A percentile compares a stretch with the other conserved stretches of the same genome.
Evolutionary conservation across 768 basidiomycete species (phyloP).

Genomic region (Melanogaster broomeanus): DNA sequence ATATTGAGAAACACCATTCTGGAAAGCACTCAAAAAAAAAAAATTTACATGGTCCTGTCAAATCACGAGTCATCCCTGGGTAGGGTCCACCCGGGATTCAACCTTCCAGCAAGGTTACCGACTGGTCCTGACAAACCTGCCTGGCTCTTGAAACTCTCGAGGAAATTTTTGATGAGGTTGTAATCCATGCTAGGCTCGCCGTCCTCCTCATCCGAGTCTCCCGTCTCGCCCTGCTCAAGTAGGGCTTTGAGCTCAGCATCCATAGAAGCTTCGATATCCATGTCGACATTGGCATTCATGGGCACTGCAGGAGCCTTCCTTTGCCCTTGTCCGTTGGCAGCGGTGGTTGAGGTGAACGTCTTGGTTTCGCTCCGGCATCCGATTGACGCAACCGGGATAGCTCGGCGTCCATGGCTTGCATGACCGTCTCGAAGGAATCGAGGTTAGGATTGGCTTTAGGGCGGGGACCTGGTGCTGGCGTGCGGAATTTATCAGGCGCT

Average conservation of each 20-base stretch:
- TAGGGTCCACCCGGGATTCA: conserved; percentile 74
- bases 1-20: too few relatives aligned
- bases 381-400: conserved; percentile 50
- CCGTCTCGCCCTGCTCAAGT: conserved; percentile 48
- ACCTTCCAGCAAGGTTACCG: conserved; percentile 81
- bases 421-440: conserved; percentile 93
- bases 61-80: conserved; percentile 63
- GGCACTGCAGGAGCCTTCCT: conserved; percentile 33
- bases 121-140: conserved; percentile 90
- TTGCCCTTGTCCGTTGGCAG: conserved; percentile 49
- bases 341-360: conserved; percentile 4
- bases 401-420: conserved; percentile 93
- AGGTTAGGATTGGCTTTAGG: conserved; percentile 66
- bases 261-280: conserved; percentile 85
- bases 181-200: conserved; percentile 68
- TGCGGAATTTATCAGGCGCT: conserved; percentile 8
- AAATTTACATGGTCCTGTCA: too few relatives aligned
- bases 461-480: conserved; percentile 36
- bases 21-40: too few relatives aligned
- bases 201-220: conserved; percentile 56
- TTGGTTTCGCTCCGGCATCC: conserved; percentile 15
- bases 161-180: conserved; percentile 92
- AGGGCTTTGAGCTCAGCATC: conserved; percentile 78
- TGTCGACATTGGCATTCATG: conserved; percentile 47
- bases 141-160: conserved; percentile 95